Evolutionary conservation across 768 basidiomycete species (phyloP), one percentile per base, ranked within the genome.

Genomic region (Nevesoporus exiguus): DNA sequence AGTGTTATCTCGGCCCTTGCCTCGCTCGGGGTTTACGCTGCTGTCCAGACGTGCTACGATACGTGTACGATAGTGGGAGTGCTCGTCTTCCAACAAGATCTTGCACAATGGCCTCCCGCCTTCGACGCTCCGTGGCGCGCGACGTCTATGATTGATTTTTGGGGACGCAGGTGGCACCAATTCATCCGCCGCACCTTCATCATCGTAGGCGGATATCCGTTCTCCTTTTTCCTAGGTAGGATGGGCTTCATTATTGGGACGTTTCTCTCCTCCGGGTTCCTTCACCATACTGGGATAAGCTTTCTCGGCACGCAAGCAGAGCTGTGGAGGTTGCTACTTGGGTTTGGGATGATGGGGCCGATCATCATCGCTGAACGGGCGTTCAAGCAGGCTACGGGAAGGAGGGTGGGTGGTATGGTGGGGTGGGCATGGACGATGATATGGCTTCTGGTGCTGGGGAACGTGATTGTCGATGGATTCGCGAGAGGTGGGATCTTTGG

Each of bases 111-210:
- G 49, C 49, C 49, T 2, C 49, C 49, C 0, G 40, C 49, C 0
- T 51, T 51, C 13, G 49, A 51, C n/a, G 22, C 49, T 13, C 49
- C 40, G 8, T 51, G 49, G 49, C 7, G 49, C 11, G 49, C 49
- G 11, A 51, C 49, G 17, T 51, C 49, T 6, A 3, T 51, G 15
- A 14, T 6, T 15, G 49, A 51, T 25, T 25, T 51, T 5, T 51
- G 40, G 49, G 49, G 49, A 31, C 49, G 44, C 8, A 22, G 41
- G 13, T 42, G 41, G 41, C 41, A 42, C 13, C 41, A 42, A 24
- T 24, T 42, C 22, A 13, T 34, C 30, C 49, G 49, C 31, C 49
- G 31, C 41, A 25, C 24, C 11, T 43, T 51, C 24, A 10, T 51
- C 22, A 6, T 51, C 11, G 39, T 33, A 4, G 40, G 49, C 2